Base-by-base conservation (phyloP, 805 yeast species). In the Lachancea sp. region DNA sequence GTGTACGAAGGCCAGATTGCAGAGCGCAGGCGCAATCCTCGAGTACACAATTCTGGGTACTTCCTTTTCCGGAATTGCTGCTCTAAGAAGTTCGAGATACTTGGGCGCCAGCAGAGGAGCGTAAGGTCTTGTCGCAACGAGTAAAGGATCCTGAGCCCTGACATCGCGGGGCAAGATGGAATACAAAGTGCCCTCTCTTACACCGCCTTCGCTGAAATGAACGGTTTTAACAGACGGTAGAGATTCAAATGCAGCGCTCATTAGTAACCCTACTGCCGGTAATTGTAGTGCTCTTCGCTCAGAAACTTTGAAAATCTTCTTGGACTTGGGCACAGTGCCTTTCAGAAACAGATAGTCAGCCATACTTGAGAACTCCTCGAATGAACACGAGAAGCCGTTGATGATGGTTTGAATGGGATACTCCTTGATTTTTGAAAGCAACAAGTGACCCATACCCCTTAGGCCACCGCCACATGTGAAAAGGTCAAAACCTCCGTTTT, bases 391-490 rank as follows among this genome's bases (percentile, higher is more conserved):
- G 55, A 75, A 81, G 6, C 90, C 90, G 55, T 81, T 82, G 38
- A 82, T 78, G 35, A 82, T 78, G 0, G 83, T 77, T 50, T 82
- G 84, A 32, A 83, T 73, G 5, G 90, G 89, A 55, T 83, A 82
- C 16, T 72, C 73, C 31, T 71, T 71, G 29, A 72, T 72, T 47
- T 71, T 74, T 0, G 74, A 65, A 37, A 82, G 64, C 11, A 82
- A 54, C 19, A 81, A 61, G 59, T 80, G 81, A 0, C 88, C 89
- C 46, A 83, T 67, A 2, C 85, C 86, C 54, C 90, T 70, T 38
- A 82, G 68, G 0, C 89, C 90, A 45, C 89, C 88, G 42, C 90
- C 90, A 52, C 85, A 79, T 3, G 82, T 75, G 57, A 77, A 82
- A 35, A 84, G 55, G 50, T 78, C 75, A 53, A 77, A 77, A 0